Conservation (phyloP, 108 stramenopile genomes). For the Skeletonema potamos region DNA sequence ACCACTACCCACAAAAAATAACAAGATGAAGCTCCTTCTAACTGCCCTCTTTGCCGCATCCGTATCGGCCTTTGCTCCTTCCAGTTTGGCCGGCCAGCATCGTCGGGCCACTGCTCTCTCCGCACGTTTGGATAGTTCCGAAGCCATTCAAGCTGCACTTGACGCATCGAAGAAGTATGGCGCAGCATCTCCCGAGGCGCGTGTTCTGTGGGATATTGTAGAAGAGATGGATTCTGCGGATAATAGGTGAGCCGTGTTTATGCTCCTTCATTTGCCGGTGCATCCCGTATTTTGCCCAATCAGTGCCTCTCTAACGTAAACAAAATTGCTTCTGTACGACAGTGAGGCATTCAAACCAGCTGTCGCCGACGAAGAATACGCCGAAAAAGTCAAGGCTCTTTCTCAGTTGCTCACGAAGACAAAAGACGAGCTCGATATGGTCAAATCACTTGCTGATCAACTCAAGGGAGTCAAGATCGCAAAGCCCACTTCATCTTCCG, state of each 20-base stretch:
- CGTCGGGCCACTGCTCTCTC: constrained; percentile 18
- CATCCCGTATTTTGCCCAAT: background rate
- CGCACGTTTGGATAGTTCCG: constrained; percentile 29
- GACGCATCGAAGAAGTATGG: constrained; percentile 68
- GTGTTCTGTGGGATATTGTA: constrained; percentile 81
- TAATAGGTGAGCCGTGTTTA: constrained; percentile 54
- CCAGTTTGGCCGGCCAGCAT: background rate
- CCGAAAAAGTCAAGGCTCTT: constrained; percentile 36
- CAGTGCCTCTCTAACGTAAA: background rate
- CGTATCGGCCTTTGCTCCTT: constrained; percentile 39
- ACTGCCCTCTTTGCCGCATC: constrained; percentile 22
- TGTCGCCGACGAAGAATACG: constrained; percentile 39
- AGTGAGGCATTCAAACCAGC: constrained; percentile 39
- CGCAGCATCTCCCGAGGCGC: constrained; percentile 59
- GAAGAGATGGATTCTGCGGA: constrained; percentile 79
- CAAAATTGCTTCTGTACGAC: background rate
- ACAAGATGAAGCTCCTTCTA: constrained; percentile 48
- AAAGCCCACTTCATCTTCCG: constrained; percentile 18
- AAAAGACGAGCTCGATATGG: constrained; percentile 27
- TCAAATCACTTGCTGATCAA: constrained; percentile 34
- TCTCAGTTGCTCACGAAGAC: constrained; percentile 43
- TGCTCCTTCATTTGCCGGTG: background rate
- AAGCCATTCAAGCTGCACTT: constrained; percentile 65
- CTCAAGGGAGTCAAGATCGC: constrained; percentile 46
- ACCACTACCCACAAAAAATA: background rate